These are phyloP conservation scores for Gymnopus androsaceus DNA, from an alignment of 1,284 basidiomycete genomes.

Conservation along the genomic window DNA sequence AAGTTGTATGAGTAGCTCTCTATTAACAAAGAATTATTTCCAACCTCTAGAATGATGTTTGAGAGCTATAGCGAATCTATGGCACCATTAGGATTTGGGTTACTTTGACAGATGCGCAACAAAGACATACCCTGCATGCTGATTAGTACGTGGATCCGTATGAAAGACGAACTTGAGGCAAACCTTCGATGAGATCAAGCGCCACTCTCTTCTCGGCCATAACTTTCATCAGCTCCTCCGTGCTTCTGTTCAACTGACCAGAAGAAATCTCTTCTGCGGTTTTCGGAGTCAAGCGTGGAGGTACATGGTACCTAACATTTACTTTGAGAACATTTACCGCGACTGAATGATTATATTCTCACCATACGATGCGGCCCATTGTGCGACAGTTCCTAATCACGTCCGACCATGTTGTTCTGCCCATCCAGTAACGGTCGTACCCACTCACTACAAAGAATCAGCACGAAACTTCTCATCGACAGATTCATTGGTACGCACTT, in stretches of 20 bases:
- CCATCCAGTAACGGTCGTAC: constrained; percentile 69
- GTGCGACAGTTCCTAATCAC: constrained; percentile 51
- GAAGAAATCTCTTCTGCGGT: constrained; percentile 35
- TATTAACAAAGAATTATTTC: not conserved
- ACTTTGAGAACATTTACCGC: too few relatives aligned
- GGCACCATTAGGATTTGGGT: not conserved
- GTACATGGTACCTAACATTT: constrained; percentile 57
- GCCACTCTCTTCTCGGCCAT: constrained; percentile 65
- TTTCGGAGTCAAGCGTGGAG: constrained; percentile 43
- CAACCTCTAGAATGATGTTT: constrained; percentile 65
- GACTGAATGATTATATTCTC: constrained; percentile 19
- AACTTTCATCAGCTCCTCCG: constrained; percentile 45
- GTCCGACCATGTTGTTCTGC: constrained; percentile 60
- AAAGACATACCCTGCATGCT: not conserved
- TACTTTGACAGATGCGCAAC: not conserved
- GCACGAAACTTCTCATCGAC: too few relatives aligned
- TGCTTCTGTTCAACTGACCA: constrained; percentile 31
- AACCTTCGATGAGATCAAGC: constrained; percentile 61
- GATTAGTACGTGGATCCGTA: not conserved
- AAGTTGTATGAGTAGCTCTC: not conserved
- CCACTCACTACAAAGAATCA: too few relatives aligned
- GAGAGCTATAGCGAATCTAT: constrained; percentile 55
- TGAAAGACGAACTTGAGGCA: constrained; percentile 17
- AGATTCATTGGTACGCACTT: too few relatives aligned
- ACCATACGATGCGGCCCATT: constrained; percentile 59